Evolutionary conservation across 768 basidiomycete species (phyloP).

Genomic region (Termitomyces sp.): DNA sequence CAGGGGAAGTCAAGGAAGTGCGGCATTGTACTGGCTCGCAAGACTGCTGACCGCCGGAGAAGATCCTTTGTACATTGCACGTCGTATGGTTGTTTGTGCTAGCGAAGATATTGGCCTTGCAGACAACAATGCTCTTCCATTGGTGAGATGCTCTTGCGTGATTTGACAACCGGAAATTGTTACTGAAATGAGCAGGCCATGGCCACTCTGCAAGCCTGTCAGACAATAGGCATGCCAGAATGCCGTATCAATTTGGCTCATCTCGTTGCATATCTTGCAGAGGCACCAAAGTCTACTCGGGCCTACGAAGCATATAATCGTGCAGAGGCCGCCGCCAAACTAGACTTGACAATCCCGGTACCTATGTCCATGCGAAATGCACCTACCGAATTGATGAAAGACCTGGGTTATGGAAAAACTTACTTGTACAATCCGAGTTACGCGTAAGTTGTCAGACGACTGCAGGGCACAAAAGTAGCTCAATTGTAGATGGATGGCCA

Average conservation of each 20-base stretch:
- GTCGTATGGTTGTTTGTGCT: slow-evolving; percentile 75
- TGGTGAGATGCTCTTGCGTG: slow-evolving; percentile 40
- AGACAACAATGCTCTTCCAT: slow-evolving; percentile 70
- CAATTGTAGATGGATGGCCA: slow-evolving; percentile 15
- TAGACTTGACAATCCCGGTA: slow-evolving; percentile 52
- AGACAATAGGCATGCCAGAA: slow-evolving; percentile 77
- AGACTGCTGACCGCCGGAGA: slow-evolving; percentile 80
- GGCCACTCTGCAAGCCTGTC: slow-evolving; percentile 61
- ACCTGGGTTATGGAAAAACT: slow-evolving; percentile 61
- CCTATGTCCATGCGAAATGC: slow-evolving; percentile 77
- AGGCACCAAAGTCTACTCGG: slow-evolving; percentile 79
- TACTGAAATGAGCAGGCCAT: slow-evolving; percentile 44
- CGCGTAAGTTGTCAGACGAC: slow-evolving; percentile 29
- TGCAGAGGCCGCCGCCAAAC: slow-evolving; percentile 60
- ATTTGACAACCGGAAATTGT: not conserved
- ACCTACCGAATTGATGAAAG: slow-evolving; percentile 68
- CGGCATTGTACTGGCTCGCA: slow-evolving; percentile 87
- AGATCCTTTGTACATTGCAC: slow-evolving; percentile 74
- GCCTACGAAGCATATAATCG: slow-evolving; percentile 74
- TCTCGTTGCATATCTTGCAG: slow-evolving; percentile 73
- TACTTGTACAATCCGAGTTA: slow-evolving; percentile 66
- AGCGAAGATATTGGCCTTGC: slow-evolving; percentile 86
- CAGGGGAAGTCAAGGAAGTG: slow-evolving; percentile 70
- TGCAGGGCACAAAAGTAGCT: not conserved
- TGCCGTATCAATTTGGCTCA: slow-evolving; percentile 79